Conservation (phyloP, 2,329 filamentous ascomycete species). For the Colletotrichum gloeosporioides region DNA sequence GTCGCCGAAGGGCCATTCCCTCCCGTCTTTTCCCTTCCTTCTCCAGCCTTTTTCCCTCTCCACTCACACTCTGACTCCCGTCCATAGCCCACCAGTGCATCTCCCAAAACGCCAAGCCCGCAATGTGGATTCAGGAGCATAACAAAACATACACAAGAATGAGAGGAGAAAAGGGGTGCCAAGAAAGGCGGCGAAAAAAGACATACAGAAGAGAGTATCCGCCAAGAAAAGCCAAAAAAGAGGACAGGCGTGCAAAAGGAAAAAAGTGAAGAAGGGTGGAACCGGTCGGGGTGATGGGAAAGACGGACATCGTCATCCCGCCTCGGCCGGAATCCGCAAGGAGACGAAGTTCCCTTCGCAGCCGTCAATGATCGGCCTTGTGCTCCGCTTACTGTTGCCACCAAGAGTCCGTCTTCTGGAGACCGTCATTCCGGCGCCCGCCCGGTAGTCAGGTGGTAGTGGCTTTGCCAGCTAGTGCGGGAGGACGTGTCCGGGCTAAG, state of each 20-base stretch:
- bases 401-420: background rate
- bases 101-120: constrained; percentile 19
- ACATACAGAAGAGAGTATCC: background rate
- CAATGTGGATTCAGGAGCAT: background rate
- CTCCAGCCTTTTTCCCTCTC: background rate
- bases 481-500: background rate
- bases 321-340: background rate
- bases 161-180: background rate
- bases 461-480: constrained; percentile 10
- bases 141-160: background rate
- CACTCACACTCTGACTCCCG: background rate
- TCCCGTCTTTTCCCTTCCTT: background rate
- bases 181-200: background rate
- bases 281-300: background rate
- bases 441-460: constrained; percentile 7
- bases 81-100: background rate
- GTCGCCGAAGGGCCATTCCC: background rate
- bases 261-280: background rate
- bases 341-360: background rate
- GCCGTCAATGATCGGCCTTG: background rate
- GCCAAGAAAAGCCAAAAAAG: background rate
- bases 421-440: constrained; percentile 4
- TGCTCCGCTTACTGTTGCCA: constrained; percentile 1
- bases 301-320: background rate
- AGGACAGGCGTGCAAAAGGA: background rate